phyloP scores from a whole-genome alignment of 805 yeast genomes.

The Pichia occidentalis region DNA sequence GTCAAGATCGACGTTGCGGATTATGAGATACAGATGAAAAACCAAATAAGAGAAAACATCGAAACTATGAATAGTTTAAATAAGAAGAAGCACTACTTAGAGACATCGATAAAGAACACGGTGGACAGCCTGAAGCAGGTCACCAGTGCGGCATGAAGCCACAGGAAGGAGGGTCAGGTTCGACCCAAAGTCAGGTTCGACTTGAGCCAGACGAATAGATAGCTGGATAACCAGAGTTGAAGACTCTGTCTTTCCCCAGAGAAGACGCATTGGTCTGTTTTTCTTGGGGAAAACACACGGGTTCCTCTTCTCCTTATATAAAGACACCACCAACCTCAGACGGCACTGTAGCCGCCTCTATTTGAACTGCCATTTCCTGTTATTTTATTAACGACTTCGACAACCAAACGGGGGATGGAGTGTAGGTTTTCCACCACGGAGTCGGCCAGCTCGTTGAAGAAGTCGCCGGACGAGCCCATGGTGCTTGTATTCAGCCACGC shows the following conservation, averaged over 20 bases:
- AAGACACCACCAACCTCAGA: too few species aligned
- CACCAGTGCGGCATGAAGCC: too few species aligned
- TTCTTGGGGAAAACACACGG: too few species aligned
- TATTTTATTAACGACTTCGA: constrained; percentile 62
- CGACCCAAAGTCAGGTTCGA: background rate
- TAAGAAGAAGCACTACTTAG: constrained; percentile 66
- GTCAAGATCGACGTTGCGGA: constrained; percentile 37
- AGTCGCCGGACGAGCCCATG: constrained; percentile 62
- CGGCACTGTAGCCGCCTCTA: constrained; percentile 93
- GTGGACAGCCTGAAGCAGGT: constrained; percentile 50
- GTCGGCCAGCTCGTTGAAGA: constrained; percentile 67
- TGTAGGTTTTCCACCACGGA: constrained; percentile 50
- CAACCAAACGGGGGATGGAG: constrained; percentile 57
- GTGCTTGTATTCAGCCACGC: constrained; percentile 67
- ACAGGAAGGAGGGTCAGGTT: too few species aligned
- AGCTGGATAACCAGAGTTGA: background rate
- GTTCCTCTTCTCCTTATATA: too few species aligned
- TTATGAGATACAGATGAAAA: constrained; percentile 43
- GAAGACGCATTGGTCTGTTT: too few species aligned
- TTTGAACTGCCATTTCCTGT: constrained; percentile 44
- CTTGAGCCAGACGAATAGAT: background rate
- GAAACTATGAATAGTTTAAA: constrained; percentile 56
- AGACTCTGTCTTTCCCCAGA: too few species aligned
- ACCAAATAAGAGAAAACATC: constrained; percentile 46
- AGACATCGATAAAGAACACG: constrained; percentile 72